Percentiles rank a stretch among this genome's conserved stretches.
phyloP scores from a whole-genome alignment of 495 filamentous ascomycete species.

The Talaromyces stipitatus region DNA sequence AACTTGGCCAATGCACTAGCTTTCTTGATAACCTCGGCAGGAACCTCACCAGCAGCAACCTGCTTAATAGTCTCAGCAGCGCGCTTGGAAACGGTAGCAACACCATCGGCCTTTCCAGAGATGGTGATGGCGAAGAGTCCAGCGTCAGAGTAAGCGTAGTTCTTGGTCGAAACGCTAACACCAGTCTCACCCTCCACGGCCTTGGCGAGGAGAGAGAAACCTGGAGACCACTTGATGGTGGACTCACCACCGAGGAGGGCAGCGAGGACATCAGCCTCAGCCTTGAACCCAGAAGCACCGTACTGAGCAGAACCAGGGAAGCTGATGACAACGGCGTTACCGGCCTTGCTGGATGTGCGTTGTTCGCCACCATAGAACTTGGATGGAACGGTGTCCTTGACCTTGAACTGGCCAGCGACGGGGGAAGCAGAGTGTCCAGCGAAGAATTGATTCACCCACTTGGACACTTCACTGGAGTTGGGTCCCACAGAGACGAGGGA shows the following conservation, averaged over 20 bases:
- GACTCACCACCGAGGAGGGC: constrained; percentile 86
- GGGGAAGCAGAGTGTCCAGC: constrained; percentile 32
- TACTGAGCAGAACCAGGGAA: constrained; percentile 84
- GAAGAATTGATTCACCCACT: constrained; percentile 95
- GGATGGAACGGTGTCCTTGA: constrained; percentile 41
- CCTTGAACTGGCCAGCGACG: constrained; percentile 28
- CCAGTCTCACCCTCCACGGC: constrained; percentile 58
- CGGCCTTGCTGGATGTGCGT: constrained; percentile 65
- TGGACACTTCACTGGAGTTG: constrained; percentile 63
- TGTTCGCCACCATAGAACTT: constrained; percentile 95
- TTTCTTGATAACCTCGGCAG: constrained; percentile 82
- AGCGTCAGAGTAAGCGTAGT: constrained; percentile 86
- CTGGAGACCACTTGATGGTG: constrained; percentile 90
- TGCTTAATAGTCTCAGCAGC: constrained; percentile 73
- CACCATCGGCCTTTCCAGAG: constrained; percentile 58
- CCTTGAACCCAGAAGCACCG: constrained; percentile 66
- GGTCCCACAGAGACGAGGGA: constrained; percentile 86
- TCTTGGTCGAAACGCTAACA: constrained; percentile 59
- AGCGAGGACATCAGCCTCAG: constrained; percentile 81
- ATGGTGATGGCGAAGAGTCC: constrained; percentile 81
- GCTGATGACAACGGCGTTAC: constrained; percentile 75
- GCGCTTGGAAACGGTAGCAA: constrained; percentile 53
- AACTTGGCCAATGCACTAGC: constrained; percentile 91
- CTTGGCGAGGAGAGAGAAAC: constrained; percentile 83
- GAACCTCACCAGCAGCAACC: constrained; percentile 63